Base-by-base conservation (phyloP, 345 rosid species). In the Reutealis trisperma region DNA sequence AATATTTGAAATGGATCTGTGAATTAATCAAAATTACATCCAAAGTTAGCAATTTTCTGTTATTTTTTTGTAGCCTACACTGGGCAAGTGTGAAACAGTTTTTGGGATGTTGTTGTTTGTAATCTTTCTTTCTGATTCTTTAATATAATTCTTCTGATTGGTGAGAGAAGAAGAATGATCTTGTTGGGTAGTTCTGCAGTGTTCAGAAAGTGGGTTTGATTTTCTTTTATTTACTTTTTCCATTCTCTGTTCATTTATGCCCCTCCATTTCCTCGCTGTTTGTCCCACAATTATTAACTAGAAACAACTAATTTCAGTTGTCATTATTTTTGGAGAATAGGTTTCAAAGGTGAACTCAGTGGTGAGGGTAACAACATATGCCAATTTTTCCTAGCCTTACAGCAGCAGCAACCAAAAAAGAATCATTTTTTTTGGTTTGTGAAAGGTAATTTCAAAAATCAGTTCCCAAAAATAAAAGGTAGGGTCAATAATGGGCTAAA, bases 91-190 rank as follows among this genome's bases (percentile, higher is more conserved):
- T 32, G 49, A 63, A 54, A 75, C 66, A 27, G 58, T 80, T 61
- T 77, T 61, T 77, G 73, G 70, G 74, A 69, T 81, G 81, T 76
- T 54, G 24, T 75, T 82, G 59, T 81, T 75, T 86, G 73, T 81
- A 75, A 8, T 68, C 75, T 72, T 68, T 78, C 63, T 60, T 80
- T 80, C 68, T 54, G 66, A 87, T 83, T 80, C 77, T 83, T 85
- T 85, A 74, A 72, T 70, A 64, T 75, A 47, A 10, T 80, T 84
- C 77, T 83, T 77, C 69, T 67, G 45, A 34, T 64, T 74, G 42
- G 78, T 67, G 70, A 42, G 19, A 73, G 55, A 64, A 78, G 41
- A 30, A 78, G 30, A 30, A 37, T 70, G 59, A 27, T 79, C 37
- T n/a, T 76, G 51, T 51, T 34, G 66, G 32, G 61, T 61, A 24